Evolutionary conservation across 768 basidiomycete genomes (phyloP).

Genomic region (Kwoniella bestiolae): DNA sequence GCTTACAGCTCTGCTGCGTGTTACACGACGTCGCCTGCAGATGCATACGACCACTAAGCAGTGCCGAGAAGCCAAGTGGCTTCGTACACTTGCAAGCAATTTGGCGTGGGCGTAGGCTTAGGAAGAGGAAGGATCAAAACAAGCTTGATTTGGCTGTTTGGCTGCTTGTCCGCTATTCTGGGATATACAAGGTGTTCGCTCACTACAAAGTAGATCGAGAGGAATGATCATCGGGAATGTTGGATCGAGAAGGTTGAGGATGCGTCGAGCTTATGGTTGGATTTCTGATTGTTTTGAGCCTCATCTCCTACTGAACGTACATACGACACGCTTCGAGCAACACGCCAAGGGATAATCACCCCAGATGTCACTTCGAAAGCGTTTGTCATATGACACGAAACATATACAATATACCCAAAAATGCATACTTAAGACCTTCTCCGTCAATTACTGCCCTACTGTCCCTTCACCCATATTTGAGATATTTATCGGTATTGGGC

Average conservation of each 20-base stretch:
- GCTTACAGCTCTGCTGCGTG: no score
- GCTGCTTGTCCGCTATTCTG: neutral
- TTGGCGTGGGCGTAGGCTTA: neutral
- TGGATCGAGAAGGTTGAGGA: no score
- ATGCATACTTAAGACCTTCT: neutral
- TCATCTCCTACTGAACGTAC: no score
- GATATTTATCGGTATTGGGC: neutral
- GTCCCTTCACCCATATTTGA: neutral
- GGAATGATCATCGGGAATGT: no score
- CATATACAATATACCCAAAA: neutral
- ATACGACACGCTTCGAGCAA: no score
- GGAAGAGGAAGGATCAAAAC: neutral
- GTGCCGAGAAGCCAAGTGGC: slow-evolving; percentile 6
- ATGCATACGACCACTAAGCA: neutral
- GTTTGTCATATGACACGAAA: no score
- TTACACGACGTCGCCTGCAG: no score
- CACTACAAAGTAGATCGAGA: no score
- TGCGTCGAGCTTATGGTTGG: no score
- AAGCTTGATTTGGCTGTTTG: neutral
- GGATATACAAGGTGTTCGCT: neutral
- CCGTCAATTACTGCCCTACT: neutral
- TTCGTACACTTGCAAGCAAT: neutral
- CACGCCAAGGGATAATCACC: no score
- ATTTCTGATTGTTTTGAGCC: no score
- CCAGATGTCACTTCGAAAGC: no score